Percentiles rank a stretch among this genome's conserved stretches.
Conservation (phyloP, 176 grass and related monocot genomes). For the Oryza nivara region DNA sequence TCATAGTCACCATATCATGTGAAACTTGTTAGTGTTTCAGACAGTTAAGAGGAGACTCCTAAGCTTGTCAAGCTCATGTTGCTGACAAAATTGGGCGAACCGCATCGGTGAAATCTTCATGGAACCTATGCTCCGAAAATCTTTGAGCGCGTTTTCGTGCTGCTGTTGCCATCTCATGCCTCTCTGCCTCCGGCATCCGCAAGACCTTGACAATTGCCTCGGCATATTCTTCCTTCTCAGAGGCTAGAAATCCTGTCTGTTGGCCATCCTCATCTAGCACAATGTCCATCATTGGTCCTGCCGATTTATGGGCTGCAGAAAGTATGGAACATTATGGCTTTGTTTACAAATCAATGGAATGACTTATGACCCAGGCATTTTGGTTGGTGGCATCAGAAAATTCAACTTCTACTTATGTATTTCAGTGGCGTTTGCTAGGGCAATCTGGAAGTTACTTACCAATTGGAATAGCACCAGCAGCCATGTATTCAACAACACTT, state of each 20-base stretch:
- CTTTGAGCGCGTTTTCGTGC: slow-evolving; percentile 78
- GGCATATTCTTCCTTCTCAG: slow-evolving; percentile 64
- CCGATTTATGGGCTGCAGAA: slow-evolving; percentile 83
- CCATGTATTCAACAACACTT: slow-evolving; percentile 97
- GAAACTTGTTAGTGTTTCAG: slow-evolving; percentile 17
- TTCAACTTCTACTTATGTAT: neutral
- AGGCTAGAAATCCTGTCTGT: slow-evolving; percentile 79
- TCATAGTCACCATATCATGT: slow-evolving; percentile 5
- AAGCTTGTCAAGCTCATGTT: neutral
- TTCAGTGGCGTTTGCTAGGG: neutral
- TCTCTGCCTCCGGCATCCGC: slow-evolving; percentile 66
- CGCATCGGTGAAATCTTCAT: slow-evolving; percentile 64
- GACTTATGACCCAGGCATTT: slow-evolving; percentile 2
- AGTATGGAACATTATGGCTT: neutral
- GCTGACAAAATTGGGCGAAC: slow-evolving; percentile 55
- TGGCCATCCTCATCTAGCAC: slow-evolving; percentile 72
- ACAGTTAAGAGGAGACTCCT: neutral
- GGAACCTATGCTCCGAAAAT: slow-evolving; percentile 83
- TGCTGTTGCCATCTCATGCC: slow-evolving; percentile 60
- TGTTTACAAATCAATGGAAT: neutral
- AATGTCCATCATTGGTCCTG: slow-evolving; percentile 96
- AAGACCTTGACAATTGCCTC: slow-evolving; percentile 75
- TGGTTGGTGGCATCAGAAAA: neutral
- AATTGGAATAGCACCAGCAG: slow-evolving; percentile 92
- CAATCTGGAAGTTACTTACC: slow-evolving; percentile 42